Evolutionary conservation across 768 basidiomycete genomes (phyloP).

Genomic region (Mycena rebaudengoi): DNA sequence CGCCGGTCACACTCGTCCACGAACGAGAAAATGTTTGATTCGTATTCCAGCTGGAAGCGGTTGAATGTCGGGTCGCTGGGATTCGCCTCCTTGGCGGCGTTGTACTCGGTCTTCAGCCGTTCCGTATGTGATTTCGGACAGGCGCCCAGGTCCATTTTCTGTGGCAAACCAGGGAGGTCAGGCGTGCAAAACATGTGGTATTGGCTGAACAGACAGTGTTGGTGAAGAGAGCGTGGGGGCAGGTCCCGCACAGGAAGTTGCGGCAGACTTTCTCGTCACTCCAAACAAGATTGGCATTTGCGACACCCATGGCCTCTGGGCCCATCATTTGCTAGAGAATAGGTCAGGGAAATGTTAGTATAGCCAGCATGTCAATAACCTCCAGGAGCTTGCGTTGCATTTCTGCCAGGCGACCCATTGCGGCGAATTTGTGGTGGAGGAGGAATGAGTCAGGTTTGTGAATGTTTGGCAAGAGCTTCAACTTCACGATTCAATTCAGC

Average conservation of each 20-base stretch:
- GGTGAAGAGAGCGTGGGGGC: constrained; percentile 96
- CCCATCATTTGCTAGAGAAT: constrained; percentile 96
- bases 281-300: constrained; percentile 92
- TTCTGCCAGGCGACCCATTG: constrained; percentile 94
- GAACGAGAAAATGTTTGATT: constrained; percentile 93
- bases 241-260: constrained; percentile 98
- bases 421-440: constrained; percentile 28
- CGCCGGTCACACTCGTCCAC: constrained; percentile 98
- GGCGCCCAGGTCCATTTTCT: constrained; percentile 99
- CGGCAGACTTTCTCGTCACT: constrained; percentile 97
- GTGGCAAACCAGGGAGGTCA: not conserved
- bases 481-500: not conserved
- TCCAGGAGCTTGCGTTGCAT: constrained; percentile 94
- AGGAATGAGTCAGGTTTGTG: not conserved
- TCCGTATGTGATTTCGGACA: constrained; percentile 98
- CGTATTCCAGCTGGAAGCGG: constrained; percentile 94
- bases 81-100: constrained; percentile 77
- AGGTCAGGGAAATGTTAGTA: constrained; percentile 55
- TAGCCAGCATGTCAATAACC: constrained; percentile 37
- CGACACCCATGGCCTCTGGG: constrained; percentile 98
- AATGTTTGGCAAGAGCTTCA: not conserved
- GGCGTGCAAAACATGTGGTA: constrained; percentile 19
- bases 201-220: constrained; percentile 98
- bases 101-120: constrained; percentile 89
- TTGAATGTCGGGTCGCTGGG: constrained; percentile 84